phyloP scores from a whole-genome alignment of 2,329 filamentous ascomycete genomes.

The Cyanodermella asteris region DNA sequence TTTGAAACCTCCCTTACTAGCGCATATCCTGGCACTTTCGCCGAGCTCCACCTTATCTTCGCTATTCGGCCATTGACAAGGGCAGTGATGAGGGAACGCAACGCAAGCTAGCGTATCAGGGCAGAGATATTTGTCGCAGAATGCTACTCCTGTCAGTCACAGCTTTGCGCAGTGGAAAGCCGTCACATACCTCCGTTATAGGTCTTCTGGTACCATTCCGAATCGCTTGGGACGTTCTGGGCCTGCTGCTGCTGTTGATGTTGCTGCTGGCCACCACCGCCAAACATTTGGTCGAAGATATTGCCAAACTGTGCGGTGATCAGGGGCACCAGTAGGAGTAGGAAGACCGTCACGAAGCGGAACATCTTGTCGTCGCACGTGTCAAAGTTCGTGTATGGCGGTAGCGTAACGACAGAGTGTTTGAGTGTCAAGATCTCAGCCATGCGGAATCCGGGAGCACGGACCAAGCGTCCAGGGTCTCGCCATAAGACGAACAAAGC shows the following conservation, averaged over 20 bases:
- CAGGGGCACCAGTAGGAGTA: slow-evolving; percentile 26
- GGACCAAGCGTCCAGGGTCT: too few relatives aligned
- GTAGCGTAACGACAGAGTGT: too few relatives aligned
- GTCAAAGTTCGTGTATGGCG: slow-evolving; percentile 1
- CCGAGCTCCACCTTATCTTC: slow-evolving; percentile 54
- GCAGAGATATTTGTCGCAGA: slow-evolving; percentile 84
- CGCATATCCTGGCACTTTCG: slow-evolving; percentile 25
- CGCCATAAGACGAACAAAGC: too few relatives aligned
- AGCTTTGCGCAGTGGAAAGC: slow-evolving; percentile 1
- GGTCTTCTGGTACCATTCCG: slow-evolving; percentile 50
- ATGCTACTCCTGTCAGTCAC: slow-evolving; percentile 28
- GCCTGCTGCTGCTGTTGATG: slow-evolving; percentile 35
- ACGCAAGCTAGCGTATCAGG: slow-evolving; percentile 89
- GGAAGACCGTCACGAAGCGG: too few relatives aligned
- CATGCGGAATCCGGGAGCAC: too few relatives aligned
- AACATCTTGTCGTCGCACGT: not conserved
- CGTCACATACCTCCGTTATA: slow-evolving; percentile 39
- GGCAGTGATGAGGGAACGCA: slow-evolving; percentile 90
- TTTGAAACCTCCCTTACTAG: slow-evolving; percentile 26
- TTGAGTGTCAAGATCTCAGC: too few relatives aligned
- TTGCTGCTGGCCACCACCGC: slow-evolving; percentile 34
- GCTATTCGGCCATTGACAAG: slow-evolving; percentile 57
- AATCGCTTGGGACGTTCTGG: slow-evolving; percentile 70
- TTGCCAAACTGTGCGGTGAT: slow-evolving; percentile 69
- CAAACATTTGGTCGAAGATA: slow-evolving; percentile 98